These are phyloP conservation scores for Stramenopiles sp. DNA, from an alignment of 352 stramenopile species.

Conservation along the genomic window DNA sequence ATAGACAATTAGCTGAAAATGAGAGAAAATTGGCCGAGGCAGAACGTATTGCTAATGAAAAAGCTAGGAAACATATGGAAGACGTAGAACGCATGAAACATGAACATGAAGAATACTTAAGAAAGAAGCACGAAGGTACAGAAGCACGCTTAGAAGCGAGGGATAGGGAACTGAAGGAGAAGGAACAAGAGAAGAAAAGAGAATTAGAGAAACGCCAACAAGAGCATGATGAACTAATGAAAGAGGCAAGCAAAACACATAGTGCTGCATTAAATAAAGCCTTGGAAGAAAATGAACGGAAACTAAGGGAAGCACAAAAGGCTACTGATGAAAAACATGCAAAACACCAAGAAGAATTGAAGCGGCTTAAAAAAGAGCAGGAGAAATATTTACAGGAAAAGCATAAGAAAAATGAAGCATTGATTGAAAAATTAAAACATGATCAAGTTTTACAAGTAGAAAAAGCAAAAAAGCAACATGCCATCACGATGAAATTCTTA, in stretches of 20 bases:
- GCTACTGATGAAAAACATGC: neutral
- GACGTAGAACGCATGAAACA: neutral
- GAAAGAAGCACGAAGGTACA: neutral
- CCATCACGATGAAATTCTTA: neutral
- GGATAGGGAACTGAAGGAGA: neutral
- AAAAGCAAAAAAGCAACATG: neutral
- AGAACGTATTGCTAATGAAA: neutral
- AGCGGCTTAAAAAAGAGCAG: neutral
- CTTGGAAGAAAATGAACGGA: neutral
- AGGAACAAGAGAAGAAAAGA: neutral
- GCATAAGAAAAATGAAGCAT: neutral
- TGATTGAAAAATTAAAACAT: neutral
- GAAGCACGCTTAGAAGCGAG: neutral
- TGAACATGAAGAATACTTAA: neutral
- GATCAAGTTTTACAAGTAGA: neutral
- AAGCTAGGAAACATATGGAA: neutral
- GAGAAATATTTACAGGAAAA: neutral
- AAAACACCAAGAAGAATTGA: neutral
- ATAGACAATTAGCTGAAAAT: neutral
- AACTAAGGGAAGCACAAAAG: neutral
- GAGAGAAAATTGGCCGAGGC: neutral
- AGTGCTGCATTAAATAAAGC: neutral
- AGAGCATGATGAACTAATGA: neutral
- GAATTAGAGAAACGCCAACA: neutral
- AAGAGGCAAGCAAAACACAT: neutral